Evolutionary conservation across 148 eudicot species (phyloP).

Genomic region (Linanthus parryae): DNA sequence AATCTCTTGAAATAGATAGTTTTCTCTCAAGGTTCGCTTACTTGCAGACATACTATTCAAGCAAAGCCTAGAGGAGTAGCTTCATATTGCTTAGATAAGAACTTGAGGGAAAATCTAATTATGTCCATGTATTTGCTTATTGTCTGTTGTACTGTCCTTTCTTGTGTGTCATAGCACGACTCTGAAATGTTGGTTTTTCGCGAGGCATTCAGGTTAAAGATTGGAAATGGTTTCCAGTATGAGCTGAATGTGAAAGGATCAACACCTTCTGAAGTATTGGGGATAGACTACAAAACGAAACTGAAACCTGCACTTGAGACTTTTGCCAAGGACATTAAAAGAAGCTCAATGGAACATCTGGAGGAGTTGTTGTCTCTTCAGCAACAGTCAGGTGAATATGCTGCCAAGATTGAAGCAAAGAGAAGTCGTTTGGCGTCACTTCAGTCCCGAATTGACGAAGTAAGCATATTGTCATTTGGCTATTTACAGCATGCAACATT

Average conservation of each 20-base stretch:
- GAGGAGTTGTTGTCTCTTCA: conserved; percentile 77
- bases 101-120: too few species aligned
- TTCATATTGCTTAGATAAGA: too few species aligned
- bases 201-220: conserved; percentile 55
- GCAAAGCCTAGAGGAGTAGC: too few species aligned
- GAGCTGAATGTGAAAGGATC: conserved; percentile 57
- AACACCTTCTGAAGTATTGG: conserved; percentile 66
- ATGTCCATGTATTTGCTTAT: not conserved
- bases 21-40: too few species aligned
- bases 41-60: too few species aligned
- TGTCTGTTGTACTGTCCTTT: conserved; percentile 1
- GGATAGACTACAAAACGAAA: conserved; percentile 66
- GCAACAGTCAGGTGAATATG: conserved; percentile 54
- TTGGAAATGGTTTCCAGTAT: conserved; percentile 67
- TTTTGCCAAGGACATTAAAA: conserved; percentile 57
- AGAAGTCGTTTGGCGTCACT: conserved; percentile 46
- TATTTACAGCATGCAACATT: not conserved
- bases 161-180: not conserved
- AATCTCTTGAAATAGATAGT: too few species aligned
- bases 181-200: not conserved
- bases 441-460: conserved; percentile 58
- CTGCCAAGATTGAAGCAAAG: conserved; percentile 56
- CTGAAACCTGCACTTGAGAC: conserved; percentile 60
- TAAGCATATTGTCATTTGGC: conserved; percentile 23
- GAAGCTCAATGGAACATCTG: conserved; percentile 46